Conservation (phyloP, 1,284 basidiomycete genomes). For the Athelia sp. region DNA sequence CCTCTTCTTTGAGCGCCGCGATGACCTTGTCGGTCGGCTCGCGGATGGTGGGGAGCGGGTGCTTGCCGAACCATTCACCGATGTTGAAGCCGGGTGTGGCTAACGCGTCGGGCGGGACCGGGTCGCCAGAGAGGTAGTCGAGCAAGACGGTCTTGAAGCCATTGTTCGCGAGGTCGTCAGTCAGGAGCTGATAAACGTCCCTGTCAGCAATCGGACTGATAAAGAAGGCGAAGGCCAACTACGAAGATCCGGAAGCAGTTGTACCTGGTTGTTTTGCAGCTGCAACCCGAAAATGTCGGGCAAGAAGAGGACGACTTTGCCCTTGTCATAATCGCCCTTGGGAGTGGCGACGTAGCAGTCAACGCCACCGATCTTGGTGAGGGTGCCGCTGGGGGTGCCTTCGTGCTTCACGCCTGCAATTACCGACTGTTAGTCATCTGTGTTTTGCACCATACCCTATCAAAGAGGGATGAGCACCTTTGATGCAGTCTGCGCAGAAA, state of each 20-base stretch:
- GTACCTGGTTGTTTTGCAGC: conserved; percentile 35
- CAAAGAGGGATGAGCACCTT: conserved; percentile 11
- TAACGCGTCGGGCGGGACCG: not conserved
- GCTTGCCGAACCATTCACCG: conserved; percentile 16
- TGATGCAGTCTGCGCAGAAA: not conserved
- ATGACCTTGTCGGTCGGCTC: conserved; percentile 23
- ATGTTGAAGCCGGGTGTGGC: conserved; percentile 8
- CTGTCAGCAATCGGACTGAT: not conserved
- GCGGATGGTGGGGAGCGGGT: conserved; percentile 17
- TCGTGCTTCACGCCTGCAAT: not conserved
- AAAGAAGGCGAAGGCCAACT: not conserved
- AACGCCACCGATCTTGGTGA: conserved; percentile 40
- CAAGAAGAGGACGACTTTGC: conserved; percentile 49
- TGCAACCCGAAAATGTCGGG: conserved; percentile 45
- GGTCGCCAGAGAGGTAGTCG: not conserved
- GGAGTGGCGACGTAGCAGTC: conserved; percentile 46
- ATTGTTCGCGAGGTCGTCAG: conserved; percentile 51
- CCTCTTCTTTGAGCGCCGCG: conserved; percentile 18
- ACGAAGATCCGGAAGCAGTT: not conserved
- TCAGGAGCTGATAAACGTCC: conserved; percentile 26
- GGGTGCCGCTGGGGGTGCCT: conserved; percentile 1
- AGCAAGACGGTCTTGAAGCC: conserved; percentile 33
- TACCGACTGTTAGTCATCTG: conserved; percentile 15
- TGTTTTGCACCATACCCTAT: conserved; percentile 6
- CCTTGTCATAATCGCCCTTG: conserved; percentile 38